A percentile compares a stretch with the other conserved stretches of the same genome.
Conservation (phyloP, 768 basidiomycete species). For the Xerocomus potaroensis region DNA sequence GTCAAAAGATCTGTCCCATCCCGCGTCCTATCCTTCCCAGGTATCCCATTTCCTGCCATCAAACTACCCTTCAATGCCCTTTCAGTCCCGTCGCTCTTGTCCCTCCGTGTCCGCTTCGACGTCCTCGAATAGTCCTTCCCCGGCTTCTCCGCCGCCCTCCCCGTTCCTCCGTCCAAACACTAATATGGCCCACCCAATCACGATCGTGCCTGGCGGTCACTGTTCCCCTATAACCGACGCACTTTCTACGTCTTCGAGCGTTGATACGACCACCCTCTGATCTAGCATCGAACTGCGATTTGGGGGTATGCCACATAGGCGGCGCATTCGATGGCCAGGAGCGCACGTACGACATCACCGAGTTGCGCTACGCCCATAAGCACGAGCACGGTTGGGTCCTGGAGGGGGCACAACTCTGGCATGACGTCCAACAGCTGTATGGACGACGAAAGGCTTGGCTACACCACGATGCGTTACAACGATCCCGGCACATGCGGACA, state of each 20-base stretch:
- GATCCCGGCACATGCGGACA: constrained; percentile 77
- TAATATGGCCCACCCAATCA: constrained; percentile 88
- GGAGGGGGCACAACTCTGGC: constrained; percentile 82
- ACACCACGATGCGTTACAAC: constrained; percentile 96
- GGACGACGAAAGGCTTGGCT: constrained; percentile 82
- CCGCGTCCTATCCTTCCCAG: constrained; percentile 55
- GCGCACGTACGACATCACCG: constrained; percentile 59
- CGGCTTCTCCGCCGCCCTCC: constrained; percentile 47
- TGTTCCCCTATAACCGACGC: constrained; percentile 82
- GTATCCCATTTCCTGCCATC: constrained; percentile 54
- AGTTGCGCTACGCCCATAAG: constrained; percentile 96
- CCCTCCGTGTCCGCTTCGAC: no score
- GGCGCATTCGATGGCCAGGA: constrained; percentile 34
- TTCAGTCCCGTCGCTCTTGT: no score
- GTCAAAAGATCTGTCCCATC: no score
- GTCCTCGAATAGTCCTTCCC: no score
- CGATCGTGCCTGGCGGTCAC: constrained; percentile 92
- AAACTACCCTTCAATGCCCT: constrained; percentile 63
- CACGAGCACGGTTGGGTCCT: constrained; percentile 79
- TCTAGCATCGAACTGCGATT: constrained; percentile 93
- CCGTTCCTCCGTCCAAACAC: constrained; percentile 41
- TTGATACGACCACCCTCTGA: constrained; percentile 80
- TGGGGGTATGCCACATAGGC: constrained; percentile 75
- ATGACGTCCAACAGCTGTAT: constrained; percentile 88
- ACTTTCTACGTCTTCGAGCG: constrained; percentile 61